phyloP scores from a whole-genome alignment of 768 basidiomycete species.

The Leccinum variicolor region DNA sequence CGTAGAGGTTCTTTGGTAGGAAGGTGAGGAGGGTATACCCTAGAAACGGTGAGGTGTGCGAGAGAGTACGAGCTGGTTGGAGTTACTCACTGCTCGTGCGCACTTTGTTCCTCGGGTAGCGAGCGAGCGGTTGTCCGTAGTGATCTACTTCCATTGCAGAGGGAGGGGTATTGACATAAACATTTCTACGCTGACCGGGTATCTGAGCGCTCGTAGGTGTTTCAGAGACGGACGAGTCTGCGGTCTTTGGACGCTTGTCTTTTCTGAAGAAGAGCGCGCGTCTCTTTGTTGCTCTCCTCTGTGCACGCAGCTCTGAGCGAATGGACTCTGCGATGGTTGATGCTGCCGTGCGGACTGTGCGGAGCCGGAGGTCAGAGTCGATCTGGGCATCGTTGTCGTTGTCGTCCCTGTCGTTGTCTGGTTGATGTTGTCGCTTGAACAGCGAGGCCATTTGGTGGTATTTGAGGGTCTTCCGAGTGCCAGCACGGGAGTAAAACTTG shows the following conservation, averaged over 20 bases:
- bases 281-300: constrained; percentile 49
- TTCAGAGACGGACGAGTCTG: constrained; percentile 31
- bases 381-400: constrained; percentile 65
- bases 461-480: neutral
- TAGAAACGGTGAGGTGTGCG: constrained; percentile 26
- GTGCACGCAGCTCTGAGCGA: constrained; percentile 68
- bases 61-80: neutral
- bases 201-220: constrained; percentile 29
- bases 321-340: constrained; percentile 88
- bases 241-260: constrained; percentile 39
- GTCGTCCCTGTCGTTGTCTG: constrained; percentile 1
- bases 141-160: constrained; percentile 61
- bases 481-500: constrained; percentile 36
- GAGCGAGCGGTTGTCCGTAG: constrained; percentile 70
- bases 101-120: constrained; percentile 92
- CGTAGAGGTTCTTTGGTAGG: constrained; percentile 89
- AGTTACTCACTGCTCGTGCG: constrained; percentile 78
- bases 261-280: constrained; percentile 59
- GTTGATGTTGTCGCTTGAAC: constrained; percentile 18
- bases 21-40: constrained; percentile 92
- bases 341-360: constrained; percentile 90
- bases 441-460: neutral
- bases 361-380: constrained; percentile 83
- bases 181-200: constrained; percentile 58
- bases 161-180: constrained; percentile 78